Conservation (phyloP, 208 protist genomes). For the Tetramitus jugosus region DNA sequence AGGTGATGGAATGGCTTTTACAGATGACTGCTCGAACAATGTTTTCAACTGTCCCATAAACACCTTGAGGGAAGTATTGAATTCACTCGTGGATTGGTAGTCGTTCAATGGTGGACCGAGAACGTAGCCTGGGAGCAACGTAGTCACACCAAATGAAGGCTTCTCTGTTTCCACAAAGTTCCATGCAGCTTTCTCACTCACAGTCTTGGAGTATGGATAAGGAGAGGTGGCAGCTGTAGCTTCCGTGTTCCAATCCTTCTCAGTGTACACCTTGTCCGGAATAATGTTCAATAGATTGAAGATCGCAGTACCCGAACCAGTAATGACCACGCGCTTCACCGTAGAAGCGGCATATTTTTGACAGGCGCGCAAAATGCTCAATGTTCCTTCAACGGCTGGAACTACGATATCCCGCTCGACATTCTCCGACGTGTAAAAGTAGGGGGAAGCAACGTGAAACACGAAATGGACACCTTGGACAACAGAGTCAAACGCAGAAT, state of each 20-base stretch:
- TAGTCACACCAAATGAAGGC: not conserved
- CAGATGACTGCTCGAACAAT: not conserved
- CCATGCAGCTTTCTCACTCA: constrained; percentile 14
- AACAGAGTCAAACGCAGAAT: not conserved
- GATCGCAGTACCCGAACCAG: not conserved
- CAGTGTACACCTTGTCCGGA: not conserved
- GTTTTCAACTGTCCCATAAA: not conserved
- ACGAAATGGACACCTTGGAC: not conserved
- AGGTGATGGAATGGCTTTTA: not conserved
- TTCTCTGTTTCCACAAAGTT: not conserved
- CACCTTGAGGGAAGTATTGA: not conserved
- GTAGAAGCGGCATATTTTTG: not conserved
- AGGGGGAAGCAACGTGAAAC: not conserved
- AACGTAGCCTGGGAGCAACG: no score
- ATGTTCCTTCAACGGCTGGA: not conserved
- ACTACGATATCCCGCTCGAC: not conserved
- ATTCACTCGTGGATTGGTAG: not conserved
- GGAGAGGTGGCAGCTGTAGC: not conserved
- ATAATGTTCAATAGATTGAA: no score
- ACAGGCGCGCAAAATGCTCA: not conserved
- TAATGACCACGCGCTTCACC: not conserved
- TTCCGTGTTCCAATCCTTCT: not conserved
- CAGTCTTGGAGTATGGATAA: not conserved
- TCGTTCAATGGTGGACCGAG: not conserved
- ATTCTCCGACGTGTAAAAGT: not conserved